Base-by-base conservation (phyloP, 176 grass and related monocot genomes). In the barley (Hordeum vulgare) region DNA sequence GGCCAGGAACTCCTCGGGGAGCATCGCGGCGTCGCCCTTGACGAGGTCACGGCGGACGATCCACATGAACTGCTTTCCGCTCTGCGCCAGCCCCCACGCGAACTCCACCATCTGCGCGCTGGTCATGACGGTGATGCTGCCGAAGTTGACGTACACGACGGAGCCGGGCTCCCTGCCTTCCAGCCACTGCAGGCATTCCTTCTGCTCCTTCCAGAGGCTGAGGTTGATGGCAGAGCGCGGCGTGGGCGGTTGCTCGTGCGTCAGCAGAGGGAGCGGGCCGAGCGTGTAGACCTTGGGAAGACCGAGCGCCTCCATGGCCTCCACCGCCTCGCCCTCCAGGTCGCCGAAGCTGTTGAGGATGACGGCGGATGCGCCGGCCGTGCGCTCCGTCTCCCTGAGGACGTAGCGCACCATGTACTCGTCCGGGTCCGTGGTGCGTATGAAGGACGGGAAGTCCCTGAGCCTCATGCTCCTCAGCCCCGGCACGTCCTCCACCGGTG, bases 81-180 rank as follows among this genome's bases (percentile, higher is more conserved):
- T 90, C 40, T 73, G 56, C 11, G 89, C 91, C 4, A 97, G 49
- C 0, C 94, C 94, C 94, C 91, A 97, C 3, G 94, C 94, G 69
- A 97, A 97, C 86, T 97, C 89, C 0, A 61, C 11, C 11, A 94
- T 27, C 49, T 94, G 89, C 37, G 64, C 3, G 18, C 12, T 83
- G n/a, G 82, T 86, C 85, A 94, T 93, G 11, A 91, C 82, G 6
- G 80, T 61, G 74, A 97, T 79, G 85, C 94, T 97, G 27, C 94
- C 94, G 67, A 76, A 97, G 84, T 97, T 97, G 1, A 97, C 91
- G 35, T 92, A 94, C 18, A 97, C 82, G n/a, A 97, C 87, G 3
- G 89, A 92, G 8, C 33, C 74, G 0, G 86, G 21, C 17, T 80
- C 74, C 64, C 83, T 63, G 11, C 44, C 83, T 29, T 88, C 40